These are phyloP conservation scores for Trichoderma koningii DNA, from an alignment of 2,329 filamentous ascomycete species.

Conservation along the genomic window DNA sequence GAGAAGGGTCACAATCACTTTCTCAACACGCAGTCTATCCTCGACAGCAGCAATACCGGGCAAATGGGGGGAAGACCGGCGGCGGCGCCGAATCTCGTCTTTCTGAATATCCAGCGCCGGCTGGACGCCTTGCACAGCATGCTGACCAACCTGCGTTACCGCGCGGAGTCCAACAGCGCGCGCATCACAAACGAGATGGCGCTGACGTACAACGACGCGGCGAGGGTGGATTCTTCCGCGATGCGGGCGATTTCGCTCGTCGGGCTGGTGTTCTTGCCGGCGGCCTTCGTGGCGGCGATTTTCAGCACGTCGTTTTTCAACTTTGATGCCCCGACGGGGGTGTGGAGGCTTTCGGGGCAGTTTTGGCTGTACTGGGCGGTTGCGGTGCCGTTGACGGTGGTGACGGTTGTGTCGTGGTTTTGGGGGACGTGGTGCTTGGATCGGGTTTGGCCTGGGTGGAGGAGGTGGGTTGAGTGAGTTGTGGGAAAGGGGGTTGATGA, in stretches of 20 bases:
- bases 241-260: slow-evolving; percentile 56
- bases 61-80: background rate
- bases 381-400: slow-evolving; percentile 36
- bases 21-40: background rate
- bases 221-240: slow-evolving; percentile 50
- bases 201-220: slow-evolving; percentile 50
- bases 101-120: slow-evolving; percentile 35
- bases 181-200: slow-evolving; percentile 59
- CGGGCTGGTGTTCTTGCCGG: slow-evolving; percentile 52
- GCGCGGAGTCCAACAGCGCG: slow-evolving; percentile 45
- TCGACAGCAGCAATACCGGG: too few species aligned
- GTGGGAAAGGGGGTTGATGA: background rate
- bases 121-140: slow-evolving; percentile 41
- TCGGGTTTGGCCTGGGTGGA: background rate
- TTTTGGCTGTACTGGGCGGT: slow-evolving; percentile 45
- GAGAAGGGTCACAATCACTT: slow-evolving; percentile 37
- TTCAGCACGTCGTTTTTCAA: slow-evolving; percentile 52
- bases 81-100: background rate
- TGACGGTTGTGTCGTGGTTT: slow-evolving; percentile 33
- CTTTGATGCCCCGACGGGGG: slow-evolving; percentile 31
- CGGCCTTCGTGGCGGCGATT: slow-evolving; percentile 53
- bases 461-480: background rate
- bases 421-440: background rate
- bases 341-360: slow-evolving; percentile 37
- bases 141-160: slow-evolving; percentile 39